Conservation (phyloP, 2,329 filamentous ascomycete species). For the Fusarium burgessii region DNA sequence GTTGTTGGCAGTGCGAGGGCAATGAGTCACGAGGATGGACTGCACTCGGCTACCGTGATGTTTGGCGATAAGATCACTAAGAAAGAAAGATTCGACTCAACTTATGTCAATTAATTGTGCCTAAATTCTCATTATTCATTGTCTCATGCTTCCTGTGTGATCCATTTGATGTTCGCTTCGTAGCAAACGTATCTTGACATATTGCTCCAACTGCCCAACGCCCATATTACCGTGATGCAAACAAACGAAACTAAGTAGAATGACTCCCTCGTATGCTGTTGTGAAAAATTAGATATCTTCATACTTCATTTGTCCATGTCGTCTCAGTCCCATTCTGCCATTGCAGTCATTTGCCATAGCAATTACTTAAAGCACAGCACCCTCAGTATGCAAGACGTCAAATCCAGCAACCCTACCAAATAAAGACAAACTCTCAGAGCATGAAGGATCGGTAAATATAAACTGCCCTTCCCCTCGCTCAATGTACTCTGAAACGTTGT, state of each 20-base stretch:
- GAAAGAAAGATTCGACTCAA: neutral
- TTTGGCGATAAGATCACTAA: neutral
- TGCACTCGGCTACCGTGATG: neutral
- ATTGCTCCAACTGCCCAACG: rapidly evolving
- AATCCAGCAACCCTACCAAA: neutral
- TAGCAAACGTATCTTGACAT: neutral
- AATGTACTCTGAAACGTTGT: neutral
- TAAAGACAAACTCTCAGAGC: neutral
- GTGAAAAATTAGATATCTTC: rapidly evolving
- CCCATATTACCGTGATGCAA: neutral
- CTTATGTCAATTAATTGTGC: rapidly evolving
- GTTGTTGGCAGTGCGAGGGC: neutral
- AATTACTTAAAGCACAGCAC: neutral
- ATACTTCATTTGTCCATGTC: neutral
- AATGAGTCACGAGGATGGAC: neutral
- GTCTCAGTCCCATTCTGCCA: neutral
- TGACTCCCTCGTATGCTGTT: rapidly evolving
- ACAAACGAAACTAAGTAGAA: rapidly evolving
- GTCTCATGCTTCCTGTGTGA: neutral
- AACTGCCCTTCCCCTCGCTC: neutral
- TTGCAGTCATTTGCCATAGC: neutral
- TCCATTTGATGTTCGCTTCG: rapidly evolving
- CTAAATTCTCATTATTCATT: rapidly evolving
- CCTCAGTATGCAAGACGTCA: neutral
- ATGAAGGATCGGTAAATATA: neutral